A percentile compares a stretch with the other conserved stretches of the same genome.
These are phyloP conservation scores for Arthrobotrys sinensis DNA, from an alignment of 2,329 filamentous ascomycete species.

Conservation along the genomic window DNA sequence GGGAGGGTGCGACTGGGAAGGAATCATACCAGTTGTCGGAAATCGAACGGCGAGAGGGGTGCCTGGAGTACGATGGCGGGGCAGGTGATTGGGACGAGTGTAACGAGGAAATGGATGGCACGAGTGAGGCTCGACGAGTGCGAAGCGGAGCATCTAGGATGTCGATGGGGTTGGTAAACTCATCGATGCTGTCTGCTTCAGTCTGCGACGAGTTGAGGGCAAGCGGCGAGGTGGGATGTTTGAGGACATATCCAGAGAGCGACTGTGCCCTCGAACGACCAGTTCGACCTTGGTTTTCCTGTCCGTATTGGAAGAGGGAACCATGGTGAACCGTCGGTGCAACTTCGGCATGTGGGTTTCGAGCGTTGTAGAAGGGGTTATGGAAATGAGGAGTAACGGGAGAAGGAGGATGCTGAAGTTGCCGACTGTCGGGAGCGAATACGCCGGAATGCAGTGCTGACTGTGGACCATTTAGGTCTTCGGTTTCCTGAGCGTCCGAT, in stretches of 20 bases:
- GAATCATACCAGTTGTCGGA: constrained; percentile 69
- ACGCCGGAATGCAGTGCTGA: constrained; percentile 81
- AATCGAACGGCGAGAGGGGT: constrained; percentile 79
- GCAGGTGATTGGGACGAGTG: constrained; percentile 66
- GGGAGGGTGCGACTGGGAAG: constrained; percentile 69
- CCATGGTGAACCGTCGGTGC: constrained; percentile 64
- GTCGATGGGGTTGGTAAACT: constrained; percentile 75
- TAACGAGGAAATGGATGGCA: constrained; percentile 74
- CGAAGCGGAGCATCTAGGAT: constrained; percentile 68
- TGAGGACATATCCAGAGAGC: constrained; percentile 84
- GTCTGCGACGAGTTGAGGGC: constrained; percentile 76
- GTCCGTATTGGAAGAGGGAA: constrained; percentile 38
- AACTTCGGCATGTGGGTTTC: constrained; percentile 74
- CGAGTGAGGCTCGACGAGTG: constrained; percentile 80
- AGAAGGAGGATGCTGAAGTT: constrained; percentile 68
- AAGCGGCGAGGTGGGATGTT: constrained; percentile 91
- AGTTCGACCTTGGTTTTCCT: constrained; percentile 62
- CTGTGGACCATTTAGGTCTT: constrained; percentile 77
- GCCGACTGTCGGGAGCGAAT: constrained; percentile 72
- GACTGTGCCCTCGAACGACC: constrained; percentile 70
- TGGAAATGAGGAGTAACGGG: constrained; percentile 64
- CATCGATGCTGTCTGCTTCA: constrained; percentile 59
- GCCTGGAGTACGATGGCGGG: constrained; percentile 68
- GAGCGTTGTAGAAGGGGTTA: constrained; percentile 68
- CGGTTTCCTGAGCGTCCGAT: constrained; percentile 64